Evolutionary conservation across 140 eudicot genomes (phyloP).

Genomic region (Senecio squalidus): DNA sequence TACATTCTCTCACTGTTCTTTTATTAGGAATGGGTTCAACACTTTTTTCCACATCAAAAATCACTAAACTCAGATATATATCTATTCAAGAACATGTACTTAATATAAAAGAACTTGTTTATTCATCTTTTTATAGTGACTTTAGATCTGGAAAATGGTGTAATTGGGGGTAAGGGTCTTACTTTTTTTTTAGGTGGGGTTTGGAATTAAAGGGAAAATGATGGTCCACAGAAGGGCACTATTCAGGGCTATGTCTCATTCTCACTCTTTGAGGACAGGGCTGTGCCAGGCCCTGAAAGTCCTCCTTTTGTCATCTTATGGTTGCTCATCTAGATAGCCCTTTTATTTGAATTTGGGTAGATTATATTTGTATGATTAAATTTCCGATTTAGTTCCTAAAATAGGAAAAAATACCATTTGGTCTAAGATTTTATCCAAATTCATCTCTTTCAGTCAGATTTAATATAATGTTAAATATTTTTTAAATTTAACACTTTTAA

Average conservation of each 20-base stretch:
- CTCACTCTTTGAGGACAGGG: conserved; percentile 30
- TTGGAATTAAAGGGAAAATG: conserved; percentile 40
- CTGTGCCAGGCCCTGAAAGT: conserved; percentile 34
- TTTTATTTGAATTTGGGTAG: neutral
- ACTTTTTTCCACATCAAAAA: neutral
- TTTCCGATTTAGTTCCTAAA: too few species aligned
- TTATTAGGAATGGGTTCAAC: conserved; percentile 22
- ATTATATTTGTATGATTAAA: too few species aligned
- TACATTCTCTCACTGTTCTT: conserved; percentile 13
- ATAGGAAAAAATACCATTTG: too few species aligned
- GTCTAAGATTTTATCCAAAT: too few species aligned
- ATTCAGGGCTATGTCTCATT: conserved; percentile 21
- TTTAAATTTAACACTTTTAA: too few species aligned
- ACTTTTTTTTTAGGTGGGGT: conserved; percentile 25
- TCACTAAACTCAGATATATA: neutral
- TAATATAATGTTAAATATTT: too few species aligned
- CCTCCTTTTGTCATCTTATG: conserved; percentile 27
- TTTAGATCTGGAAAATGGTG: neutral
- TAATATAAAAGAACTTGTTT: conserved; percentile 6
- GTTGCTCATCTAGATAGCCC: neutral
- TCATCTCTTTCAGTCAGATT: too few species aligned
- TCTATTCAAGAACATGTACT: neutral
- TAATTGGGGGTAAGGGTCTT: conserved; percentile 5
- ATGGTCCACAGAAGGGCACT: conserved; percentile 50
- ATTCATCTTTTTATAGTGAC: neutral